These are phyloP conservation scores for Piloderma croceum DNA, from an alignment of 768 basidiomycete genomes.

Conservation along the genomic window DNA sequence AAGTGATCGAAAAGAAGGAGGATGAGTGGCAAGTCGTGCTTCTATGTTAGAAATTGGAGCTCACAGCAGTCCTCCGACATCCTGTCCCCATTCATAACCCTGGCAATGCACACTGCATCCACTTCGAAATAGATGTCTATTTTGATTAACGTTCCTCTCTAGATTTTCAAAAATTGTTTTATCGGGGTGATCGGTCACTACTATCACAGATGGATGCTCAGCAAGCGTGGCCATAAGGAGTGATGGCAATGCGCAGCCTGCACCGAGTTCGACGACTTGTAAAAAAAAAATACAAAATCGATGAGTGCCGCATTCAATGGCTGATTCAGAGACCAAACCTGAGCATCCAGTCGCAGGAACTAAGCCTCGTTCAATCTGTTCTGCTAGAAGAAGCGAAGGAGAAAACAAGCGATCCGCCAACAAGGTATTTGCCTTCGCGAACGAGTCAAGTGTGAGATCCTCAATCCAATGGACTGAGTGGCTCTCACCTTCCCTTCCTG, in stretches of 20 bases:
- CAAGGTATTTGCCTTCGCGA: constrained; percentile 56
- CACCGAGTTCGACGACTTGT: constrained; percentile 65
- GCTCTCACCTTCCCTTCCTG: constrained; percentile 57
- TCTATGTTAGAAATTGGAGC: constrained; percentile 10
- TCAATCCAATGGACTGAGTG: constrained; percentile 10
- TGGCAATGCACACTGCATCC: constrained; percentile 38
- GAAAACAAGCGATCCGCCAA: constrained; percentile 73
- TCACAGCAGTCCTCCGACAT: constrained; percentile 43
- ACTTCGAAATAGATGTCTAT: constrained; percentile 30
- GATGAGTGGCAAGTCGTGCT: constrained; percentile 1
- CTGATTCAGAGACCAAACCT: constrained; percentile 27
- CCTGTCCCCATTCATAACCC: constrained; percentile 65
- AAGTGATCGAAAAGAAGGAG: constrained; percentile 3
- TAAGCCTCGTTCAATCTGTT: constrained; percentile 53
- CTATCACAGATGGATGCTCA: constrained; percentile 45
- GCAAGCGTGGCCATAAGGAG: constrained; percentile 45
- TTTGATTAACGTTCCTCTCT: constrained; percentile 46
- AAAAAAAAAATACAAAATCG: constrained; percentile 1
- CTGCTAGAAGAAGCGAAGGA: constrained; percentile 59
- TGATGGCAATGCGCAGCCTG: constrained; percentile 64
- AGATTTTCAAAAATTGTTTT: constrained; percentile 54
- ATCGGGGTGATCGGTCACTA: constrained; percentile 69
- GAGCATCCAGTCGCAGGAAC: constrained; percentile 37
- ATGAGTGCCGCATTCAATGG: background rate
- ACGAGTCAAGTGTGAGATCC: constrained; percentile 3